These are phyloP conservation scores for Hysterangium stoloniferum DNA, from an alignment of 768 basidiomycete species.

Conservation along the genomic window DNA sequence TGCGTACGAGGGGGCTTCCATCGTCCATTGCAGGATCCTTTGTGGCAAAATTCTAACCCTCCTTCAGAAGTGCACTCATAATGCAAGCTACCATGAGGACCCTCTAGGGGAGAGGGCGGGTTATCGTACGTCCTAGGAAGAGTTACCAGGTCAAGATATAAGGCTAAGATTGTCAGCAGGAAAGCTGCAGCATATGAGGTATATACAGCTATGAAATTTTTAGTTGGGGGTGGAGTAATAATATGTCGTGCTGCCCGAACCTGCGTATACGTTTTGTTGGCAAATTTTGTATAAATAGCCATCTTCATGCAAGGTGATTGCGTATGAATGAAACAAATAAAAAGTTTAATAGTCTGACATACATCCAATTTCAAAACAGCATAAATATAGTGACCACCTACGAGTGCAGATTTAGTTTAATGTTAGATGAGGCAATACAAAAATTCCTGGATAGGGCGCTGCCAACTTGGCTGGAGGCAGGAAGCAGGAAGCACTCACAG, in stretches of 20 bases:
- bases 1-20: constrained; percentile 30
- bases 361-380: constrained; percentile 9
- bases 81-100: not conserved
- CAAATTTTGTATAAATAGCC: not conserved
- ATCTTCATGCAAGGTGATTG: not conserved
- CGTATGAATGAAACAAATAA: not conserved
- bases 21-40: constrained; percentile 23
- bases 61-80: constrained; percentile 16
- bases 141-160: constrained; percentile 1
- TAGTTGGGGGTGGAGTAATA: not conserved
- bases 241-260: not conserved
- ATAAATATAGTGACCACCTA: constrained; percentile 4
- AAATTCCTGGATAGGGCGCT: not conserved
- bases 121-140: not conserved
- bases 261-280: not conserved
- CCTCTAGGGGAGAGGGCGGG: not conserved
- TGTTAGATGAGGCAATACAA: too few relatives aligned
- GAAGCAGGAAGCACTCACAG: not conserved
- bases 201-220: not conserved
- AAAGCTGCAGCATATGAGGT: not conserved
- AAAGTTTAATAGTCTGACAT: not conserved
- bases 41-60: constrained; percentile 20
- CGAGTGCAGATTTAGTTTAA: too few relatives aligned
- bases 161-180: not conserved
- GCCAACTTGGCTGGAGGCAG: not conserved